Percentiles rank a stretch among this genome's conserved stretches.
These are phyloP conservation scores for Colletotrichum tofieldiae DNA, from an alignment of 2,329 filamentous ascomycete species.

Conservation along the genomic window DNA sequence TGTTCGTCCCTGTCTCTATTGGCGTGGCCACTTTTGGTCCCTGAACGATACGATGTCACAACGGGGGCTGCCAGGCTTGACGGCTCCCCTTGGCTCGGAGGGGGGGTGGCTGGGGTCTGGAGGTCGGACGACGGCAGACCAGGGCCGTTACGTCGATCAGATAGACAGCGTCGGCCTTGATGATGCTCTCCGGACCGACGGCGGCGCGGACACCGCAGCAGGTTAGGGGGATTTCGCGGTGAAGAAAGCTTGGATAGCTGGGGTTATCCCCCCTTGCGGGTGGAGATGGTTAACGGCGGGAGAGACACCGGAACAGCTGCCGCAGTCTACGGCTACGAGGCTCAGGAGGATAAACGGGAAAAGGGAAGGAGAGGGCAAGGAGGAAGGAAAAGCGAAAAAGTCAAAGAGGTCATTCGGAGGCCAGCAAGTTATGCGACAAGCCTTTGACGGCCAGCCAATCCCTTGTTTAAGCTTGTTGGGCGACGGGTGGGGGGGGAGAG, in stretches of 20 bases:
- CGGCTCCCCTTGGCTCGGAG: not conserved
- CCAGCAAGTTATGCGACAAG: not conserved
- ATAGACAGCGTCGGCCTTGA: not conserved
- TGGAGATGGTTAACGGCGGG: slow-evolving; percentile 30
- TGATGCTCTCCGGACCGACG: not conserved
- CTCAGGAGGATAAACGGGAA: not conserved
- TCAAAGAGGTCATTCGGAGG: not conserved
- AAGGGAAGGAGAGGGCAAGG: no score
- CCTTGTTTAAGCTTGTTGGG: slow-evolving; percentile 36
- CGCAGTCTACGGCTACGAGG: not conserved
- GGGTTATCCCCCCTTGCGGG: slow-evolving; percentile 16
- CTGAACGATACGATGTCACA: slow-evolving; percentile 3
- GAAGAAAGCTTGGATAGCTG: slow-evolving; percentile 1
- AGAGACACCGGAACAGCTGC: not conserved
- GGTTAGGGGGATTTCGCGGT: not conserved
- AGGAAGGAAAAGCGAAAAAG: not conserved
- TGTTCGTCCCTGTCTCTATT: slow-evolving; percentile 14
- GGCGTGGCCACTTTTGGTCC: not conserved
- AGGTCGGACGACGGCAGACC: slow-evolving; percentile 29
- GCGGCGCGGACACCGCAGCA: not conserved
- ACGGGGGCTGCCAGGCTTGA: not conserved
- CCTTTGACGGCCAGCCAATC: not conserved
- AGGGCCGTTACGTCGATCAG: slow-evolving; percentile 15
- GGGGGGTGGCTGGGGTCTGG: not conserved
- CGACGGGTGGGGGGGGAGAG: not conserved